Percentiles rank a stretch among this genome's conserved stretches.
Evolutionary conservation across 306 rosid species (phyloP).

Genomic region (Psophocarpus tetragonolobus): DNA sequence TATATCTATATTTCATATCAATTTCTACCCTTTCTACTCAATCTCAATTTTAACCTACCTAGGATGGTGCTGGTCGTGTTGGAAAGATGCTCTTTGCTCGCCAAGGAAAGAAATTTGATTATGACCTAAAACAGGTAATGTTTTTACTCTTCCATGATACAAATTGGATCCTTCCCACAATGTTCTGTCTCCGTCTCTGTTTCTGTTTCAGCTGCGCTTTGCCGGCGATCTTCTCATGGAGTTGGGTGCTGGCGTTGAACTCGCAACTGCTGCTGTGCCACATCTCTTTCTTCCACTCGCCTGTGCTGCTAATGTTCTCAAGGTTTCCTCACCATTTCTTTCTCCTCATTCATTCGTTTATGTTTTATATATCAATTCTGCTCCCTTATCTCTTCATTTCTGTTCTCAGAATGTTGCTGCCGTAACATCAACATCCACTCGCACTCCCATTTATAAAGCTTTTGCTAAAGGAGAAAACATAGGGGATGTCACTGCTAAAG

Average conservation of each 20-base stretch:
- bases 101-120: slow-evolving; percentile 97
- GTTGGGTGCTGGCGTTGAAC: slow-evolving; percentile 95
- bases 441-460: slow-evolving; percentile 98
- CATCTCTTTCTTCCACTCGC: slow-evolving; percentile 98
- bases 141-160: neutral
- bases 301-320: slow-evolving; percentile 95
- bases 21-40: too few relatives aligned
- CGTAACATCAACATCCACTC: slow-evolving; percentile 97
- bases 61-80: slow-evolving; percentile 99
- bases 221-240: slow-evolving; percentile 97
- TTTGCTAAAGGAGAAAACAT: slow-evolving; percentile 99
- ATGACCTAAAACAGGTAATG: slow-evolving; percentile 87
- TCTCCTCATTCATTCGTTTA: neutral
- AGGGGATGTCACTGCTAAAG: slow-evolving; percentile 99
- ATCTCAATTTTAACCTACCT: too few relatives aligned
- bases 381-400: slow-evolving; percentile 36
- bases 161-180: slow-evolving; percentile 18
- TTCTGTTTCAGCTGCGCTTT: slow-evolving; percentile 73
- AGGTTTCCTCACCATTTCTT: slow-evolving; percentile 49
- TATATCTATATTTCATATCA: too few relatives aligned
- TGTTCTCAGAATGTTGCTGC: slow-evolving; percentile 85
- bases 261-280: slow-evolving; percentile 87
- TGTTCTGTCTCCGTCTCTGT: slow-evolving; percentile 24
- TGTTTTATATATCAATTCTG: slow-evolving; percentile 11
- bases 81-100: slow-evolving; percentile 98